phyloP scores from a whole-genome alignment of 352 stramenopile genomes.

The Pythium rishiriense region DNA sequence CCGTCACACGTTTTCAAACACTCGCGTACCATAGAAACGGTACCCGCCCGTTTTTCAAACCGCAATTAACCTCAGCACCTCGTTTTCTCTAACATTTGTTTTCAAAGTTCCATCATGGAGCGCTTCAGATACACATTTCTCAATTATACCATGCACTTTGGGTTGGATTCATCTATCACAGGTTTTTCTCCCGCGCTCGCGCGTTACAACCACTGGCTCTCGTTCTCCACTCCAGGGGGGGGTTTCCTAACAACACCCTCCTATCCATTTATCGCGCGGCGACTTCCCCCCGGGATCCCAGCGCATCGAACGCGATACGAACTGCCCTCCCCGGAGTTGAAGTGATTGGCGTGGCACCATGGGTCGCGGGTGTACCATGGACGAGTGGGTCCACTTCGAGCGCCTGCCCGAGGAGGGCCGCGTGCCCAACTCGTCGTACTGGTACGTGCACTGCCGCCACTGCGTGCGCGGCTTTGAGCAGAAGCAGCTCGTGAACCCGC shows the following conservation, averaged over 20 bases:
- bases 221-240: no score
- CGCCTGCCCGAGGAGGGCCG: conserved; percentile 59
- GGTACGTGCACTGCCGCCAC: conserved; percentile 80
- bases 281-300: background rate
- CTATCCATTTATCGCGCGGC: background rate
- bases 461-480: conserved; percentile 58
- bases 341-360: conserved; percentile 30
- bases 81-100: conserved; percentile 21
- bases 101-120: background rate
- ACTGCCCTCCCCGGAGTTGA: conserved; percentile 14
- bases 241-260: background rate
- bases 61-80: conserved; percentile 27
- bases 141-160: background rate
- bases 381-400: conserved; percentile 85
- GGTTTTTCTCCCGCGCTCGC: background rate
- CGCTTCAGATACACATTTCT: background rate
- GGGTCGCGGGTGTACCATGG: conserved; percentile 74
- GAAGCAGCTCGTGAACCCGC: conserved; percentile 64
- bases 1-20: conserved; percentile 15
- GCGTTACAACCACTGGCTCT: conserved; percentile 19
- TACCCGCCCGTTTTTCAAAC: conserved; percentile 26
- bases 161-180: background rate
- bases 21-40: conserved; percentile 18
- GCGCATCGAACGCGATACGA: conserved; percentile 20
- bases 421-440: conserved; percentile 81